phyloP scores from a whole-genome alignment of 768 basidiomycete species.

The Pleurotus salmoneostramineus region DNA sequence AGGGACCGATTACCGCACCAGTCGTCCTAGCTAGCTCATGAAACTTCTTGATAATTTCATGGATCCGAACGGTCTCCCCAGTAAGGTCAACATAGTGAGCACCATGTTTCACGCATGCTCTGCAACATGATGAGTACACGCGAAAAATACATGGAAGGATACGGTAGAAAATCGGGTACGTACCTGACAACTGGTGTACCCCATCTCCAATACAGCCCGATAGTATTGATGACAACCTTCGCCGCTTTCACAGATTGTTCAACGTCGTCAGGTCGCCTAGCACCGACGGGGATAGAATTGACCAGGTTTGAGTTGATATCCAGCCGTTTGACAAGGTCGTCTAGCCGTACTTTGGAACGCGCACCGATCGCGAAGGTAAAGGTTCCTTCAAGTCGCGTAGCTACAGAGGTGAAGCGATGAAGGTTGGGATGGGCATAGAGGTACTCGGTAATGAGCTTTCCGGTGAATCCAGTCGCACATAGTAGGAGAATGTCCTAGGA shows the following conservation, averaged over 20 bases:
- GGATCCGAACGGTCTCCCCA: slow-evolving; percentile 68
- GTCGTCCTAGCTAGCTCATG: slow-evolving; percentile 70
- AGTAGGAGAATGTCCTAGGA: slow-evolving; percentile 56
- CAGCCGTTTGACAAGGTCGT: no score
- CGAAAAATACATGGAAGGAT: neutral
- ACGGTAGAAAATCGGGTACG: slow-evolving; percentile 15
- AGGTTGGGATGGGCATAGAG: slow-evolving; percentile 61
- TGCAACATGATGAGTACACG: slow-evolving; percentile 17
- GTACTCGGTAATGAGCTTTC: slow-evolving; percentile 64
- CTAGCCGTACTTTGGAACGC: no score
- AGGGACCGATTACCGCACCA: slow-evolving; percentile 73
- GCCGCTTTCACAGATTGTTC: slow-evolving; percentile 52
- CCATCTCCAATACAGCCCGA: slow-evolving; percentile 72
- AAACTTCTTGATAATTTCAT: slow-evolving; percentile 54
- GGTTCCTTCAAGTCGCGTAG: no score
- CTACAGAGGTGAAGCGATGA: slow-evolving; percentile 15
- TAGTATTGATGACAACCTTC: slow-evolving; percentile 71
- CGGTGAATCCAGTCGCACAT: slow-evolving; percentile 77
- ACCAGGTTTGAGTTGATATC: no score
- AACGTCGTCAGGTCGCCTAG: slow-evolving; percentile 32
- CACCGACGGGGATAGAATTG: no score
- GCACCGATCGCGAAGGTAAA: no score
- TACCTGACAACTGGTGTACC: slow-evolving; percentile 72
- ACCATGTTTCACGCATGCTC: slow-evolving; percentile 69
- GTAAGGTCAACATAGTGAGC: slow-evolving; percentile 86